phyloP scores from a whole-genome alignment of 2,329 filamentous ascomycete species.

The Ceratocystis albifundus region DNA sequence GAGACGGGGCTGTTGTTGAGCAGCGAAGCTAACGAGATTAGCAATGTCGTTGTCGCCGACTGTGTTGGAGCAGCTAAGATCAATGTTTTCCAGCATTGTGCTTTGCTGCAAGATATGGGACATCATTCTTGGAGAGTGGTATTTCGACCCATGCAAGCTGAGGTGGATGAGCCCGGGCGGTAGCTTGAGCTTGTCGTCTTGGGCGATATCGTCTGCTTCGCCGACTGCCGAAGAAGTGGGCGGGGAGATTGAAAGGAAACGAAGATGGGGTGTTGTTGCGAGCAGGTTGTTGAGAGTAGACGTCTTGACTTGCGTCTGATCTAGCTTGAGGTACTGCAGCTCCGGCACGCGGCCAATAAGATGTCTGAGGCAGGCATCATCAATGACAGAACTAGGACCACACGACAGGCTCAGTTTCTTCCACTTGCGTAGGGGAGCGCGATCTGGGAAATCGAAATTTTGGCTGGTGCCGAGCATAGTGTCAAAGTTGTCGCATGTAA shows the following conservation, averaged over 20 bases:
- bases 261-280: background rate
- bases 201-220: background rate
- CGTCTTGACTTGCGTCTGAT: background rate
- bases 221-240: background rate
- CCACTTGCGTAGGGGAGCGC: background rate
- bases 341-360: background rate
- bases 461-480: constrained; percentile 4
- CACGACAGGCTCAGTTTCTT: constrained; percentile 7
- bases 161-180: background rate
- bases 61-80: constrained; percentile 1
- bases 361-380: background rate
- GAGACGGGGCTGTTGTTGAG: no score
- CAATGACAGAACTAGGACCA: background rate
- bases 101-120: constrained; percentile 7
- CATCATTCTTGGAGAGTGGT: background rate
- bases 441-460: background rate
- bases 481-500: background rate
- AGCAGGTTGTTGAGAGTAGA: constrained; percentile 1
- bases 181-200: background rate
- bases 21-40: background rate
- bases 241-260: background rate
- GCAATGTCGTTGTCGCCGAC: background rate
- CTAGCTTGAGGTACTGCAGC: constrained; percentile 1
- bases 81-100: background rate
- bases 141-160: background rate